Base-by-base conservation (phyloP, 352 stramenopile genomes). In the Phytophthora nicotianae region DNA sequence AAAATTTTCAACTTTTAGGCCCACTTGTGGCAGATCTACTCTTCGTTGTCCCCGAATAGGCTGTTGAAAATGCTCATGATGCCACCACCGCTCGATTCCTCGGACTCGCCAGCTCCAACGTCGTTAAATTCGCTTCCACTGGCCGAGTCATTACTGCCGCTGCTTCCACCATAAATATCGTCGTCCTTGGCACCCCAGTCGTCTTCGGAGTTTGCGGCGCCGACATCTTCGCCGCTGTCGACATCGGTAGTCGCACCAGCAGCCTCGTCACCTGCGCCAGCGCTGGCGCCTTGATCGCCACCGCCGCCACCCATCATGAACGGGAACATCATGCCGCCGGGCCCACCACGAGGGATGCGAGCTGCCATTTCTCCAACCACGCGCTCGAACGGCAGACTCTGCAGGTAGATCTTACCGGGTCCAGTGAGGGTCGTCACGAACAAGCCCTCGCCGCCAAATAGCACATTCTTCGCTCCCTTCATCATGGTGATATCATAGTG, bases 341-440 rank as follows among this genome's bases (percentile, higher is more conserved):
- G 72, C 21, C 82, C 79, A 32, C 84, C 86, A 6, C 73, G 68
- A 45, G 93, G 93, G 7, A 98, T 90, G 29, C 93, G 82, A 33
- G 80, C 58, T 6, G 90, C 91, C 65, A 98, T 98, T 68, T 97
- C 91, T 37, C 83, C 85, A 55, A 98, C 93, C 64, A 98, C 95
- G 17, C 93, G 85, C 52, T 98, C 87, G 20, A 97, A 96, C 19
- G 92, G 92, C 33, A 98, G 69, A 59, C 92, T 95, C 62, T 98
- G 93, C 14, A 98, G 72, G 66, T 93, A 98, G 14, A 98, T 88
- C 14, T 79, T 89, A 20, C 93, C 93, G 3, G 92, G 92, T 13
- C 92, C 93, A 38, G 83, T 98, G 14, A 98, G 79, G 19, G 90
- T 97, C 32, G 95, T 98, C 32, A 98, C 80, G 59, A 98, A 98